Base-by-base conservation (phyloP, 2,329 filamentous ascomycete genomes). In the Cladosporium cucumerinum region DNA sequence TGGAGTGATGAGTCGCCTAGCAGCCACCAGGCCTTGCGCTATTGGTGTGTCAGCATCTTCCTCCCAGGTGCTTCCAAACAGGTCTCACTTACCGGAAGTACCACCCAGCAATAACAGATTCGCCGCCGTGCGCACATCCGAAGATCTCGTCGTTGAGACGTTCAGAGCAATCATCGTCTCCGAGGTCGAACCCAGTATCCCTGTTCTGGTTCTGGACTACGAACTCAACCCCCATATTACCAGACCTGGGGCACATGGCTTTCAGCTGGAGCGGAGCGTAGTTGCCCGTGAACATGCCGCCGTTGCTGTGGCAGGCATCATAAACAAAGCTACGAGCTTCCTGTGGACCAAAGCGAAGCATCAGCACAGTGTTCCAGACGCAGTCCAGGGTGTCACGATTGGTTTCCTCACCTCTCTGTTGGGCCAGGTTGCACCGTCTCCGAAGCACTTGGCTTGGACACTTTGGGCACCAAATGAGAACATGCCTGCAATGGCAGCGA, bases 221-320 rank as follows among this genome's bases (percentile, higher is more conserved):
- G 36, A 67, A 68, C 7, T 66, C 51, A 3, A 65, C 34, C 14
- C 63, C 66, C 26, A 64, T 30, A 46, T 49, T 59, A 26, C 60
- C 54, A 23, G 63, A 63, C 43, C 55, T 59, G 8, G 63, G 62
- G n/a, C 65, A 68, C 66, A 68, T 68, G 46, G 59, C 39, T 28
- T 68, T 67, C 51, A 58, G 62, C 58, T 68, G 67, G 5, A 57
- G 57, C 12, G 67, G 62, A 16, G 52, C 63, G 36, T 61, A 68
- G 25, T 64, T 46, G 43, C 67, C 67, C 7, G 67, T 68, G 63
- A 68, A 67, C 63, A 67, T 67, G 57, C 65, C 67, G 18, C 66
- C 60, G 32, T 64, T 43, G 2, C 54, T 59, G 36, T 59, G 52
- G 67, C 67, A 68, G 16, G 67, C 67, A 23, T 66, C 32, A 14